Conservation (phyloP, 2,329 filamentous ascomycete genomes). For the Neopestalotiopsis sp. region DNA sequence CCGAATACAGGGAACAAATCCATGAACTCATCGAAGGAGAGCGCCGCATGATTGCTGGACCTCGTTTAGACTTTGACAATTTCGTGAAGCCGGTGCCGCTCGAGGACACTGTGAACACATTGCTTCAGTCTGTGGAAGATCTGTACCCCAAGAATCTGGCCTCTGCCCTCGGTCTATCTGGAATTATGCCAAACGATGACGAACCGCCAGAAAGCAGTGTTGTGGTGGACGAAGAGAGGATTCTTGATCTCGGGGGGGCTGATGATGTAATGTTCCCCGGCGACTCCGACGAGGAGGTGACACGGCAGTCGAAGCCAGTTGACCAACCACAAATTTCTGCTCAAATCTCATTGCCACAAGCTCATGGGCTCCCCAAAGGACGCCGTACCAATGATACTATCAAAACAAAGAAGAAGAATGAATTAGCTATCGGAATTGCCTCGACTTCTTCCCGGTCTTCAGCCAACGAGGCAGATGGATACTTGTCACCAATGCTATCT, state of each 20-base stretch:
- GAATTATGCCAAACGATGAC: conserved; percentile 35
- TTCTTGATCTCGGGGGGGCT: conserved; percentile 50
- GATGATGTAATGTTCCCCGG: conserved; percentile 55
- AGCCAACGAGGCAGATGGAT: no score
- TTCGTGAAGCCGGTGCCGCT: conserved; percentile 64
- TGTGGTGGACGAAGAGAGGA: conserved; percentile 69
- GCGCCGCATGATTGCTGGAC: conserved; percentile 49
- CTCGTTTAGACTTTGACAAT: conserved; percentile 63
- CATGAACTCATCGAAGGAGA: conserved; percentile 69
- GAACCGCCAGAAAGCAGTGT: conserved; percentile 49
- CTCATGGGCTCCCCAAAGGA: not conserved
- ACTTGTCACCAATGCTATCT: conserved; percentile 20
- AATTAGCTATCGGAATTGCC: not conserved
- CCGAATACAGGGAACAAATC: conserved; percentile 76
- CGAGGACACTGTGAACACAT: conserved; percentile 72
- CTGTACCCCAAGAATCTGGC: conserved; percentile 74
- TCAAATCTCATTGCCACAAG: not conserved
- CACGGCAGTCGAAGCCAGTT: not conserved
- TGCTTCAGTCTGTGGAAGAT: conserved; percentile 84
- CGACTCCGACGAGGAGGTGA: conserved; percentile 59
- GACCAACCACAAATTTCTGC: not conserved
- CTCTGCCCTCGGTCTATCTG: conserved; percentile 49
- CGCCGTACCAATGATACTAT: conserved; percentile 20
- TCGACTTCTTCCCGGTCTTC: not conserved
- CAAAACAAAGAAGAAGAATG: not conserved